Evolutionary conservation across 1,284 basidiomycete genomes (phyloP).

Genomic region (Puccinia sorghi): DNA sequence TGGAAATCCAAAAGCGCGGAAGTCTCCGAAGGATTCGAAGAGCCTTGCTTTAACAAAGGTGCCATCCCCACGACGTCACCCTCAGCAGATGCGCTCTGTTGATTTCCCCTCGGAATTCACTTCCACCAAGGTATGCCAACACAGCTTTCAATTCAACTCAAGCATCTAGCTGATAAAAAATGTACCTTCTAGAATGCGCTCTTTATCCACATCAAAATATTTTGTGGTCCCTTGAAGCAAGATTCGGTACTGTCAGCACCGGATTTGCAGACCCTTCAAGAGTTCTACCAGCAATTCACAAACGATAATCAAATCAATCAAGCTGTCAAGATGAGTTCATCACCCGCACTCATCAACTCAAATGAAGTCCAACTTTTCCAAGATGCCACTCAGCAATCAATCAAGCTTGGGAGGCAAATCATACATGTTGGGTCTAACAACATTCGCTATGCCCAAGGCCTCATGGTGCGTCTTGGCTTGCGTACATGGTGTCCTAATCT

Average conservation of each 20-base stretch:
- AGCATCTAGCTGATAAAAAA: not conserved
- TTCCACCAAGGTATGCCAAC: no score
- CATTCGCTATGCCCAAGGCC: slow-evolving; percentile 10
- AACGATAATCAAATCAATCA: slow-evolving; percentile 7
- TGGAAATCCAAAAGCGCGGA: not conserved
- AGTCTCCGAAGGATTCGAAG: not conserved
- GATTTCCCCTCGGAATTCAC: no score
- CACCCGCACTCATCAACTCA: not conserved
- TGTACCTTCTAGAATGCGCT: slow-evolving; percentile 15
- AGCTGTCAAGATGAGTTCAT: not conserved
- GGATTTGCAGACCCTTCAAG: not conserved
- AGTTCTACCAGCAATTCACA: slow-evolving; percentile 25
- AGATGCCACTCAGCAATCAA: not conserved
- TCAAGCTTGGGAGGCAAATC: not conserved
- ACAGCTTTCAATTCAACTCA: no score
- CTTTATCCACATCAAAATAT: slow-evolving; percentile 33
- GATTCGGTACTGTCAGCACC: slow-evolving; percentile 4
- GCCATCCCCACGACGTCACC: slow-evolving; percentile 3
- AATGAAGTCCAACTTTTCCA: not conserved
- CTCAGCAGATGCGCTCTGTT: no score
- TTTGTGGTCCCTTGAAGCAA: slow-evolving; percentile 26
- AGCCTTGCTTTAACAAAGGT: not conserved
- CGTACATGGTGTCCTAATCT: slow-evolving; percentile 23
- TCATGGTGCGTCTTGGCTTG: slow-evolving; percentile 1
- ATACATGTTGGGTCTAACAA: slow-evolving; percentile 17